A percentile compares a stretch with the other conserved stretches of the same genome.
phyloP scores from a whole-genome alignment of 208 protist genomes.

The Trypanosoma cruzi region DNA sequence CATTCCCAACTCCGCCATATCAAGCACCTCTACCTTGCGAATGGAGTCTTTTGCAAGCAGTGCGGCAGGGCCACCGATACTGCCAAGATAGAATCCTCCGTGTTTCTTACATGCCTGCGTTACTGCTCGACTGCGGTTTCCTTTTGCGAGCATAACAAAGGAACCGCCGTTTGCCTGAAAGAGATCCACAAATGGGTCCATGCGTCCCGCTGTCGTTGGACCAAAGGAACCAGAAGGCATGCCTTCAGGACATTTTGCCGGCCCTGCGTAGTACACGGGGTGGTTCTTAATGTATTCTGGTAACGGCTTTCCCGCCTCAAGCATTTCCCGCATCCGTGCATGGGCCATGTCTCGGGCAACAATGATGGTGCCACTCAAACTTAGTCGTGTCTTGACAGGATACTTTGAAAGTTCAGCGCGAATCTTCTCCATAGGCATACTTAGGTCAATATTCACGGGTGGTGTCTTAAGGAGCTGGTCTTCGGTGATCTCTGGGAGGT shows the following conservation, averaged over 20 bases:
- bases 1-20: slow-evolving; percentile 93
- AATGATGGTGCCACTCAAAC: slow-evolving; percentile 95
- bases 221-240: slow-evolving; percentile 95
- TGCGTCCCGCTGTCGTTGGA: slow-evolving; percentile 96
- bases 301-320: slow-evolving; percentile 87
- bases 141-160: slow-evolving; percentile 96
- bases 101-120: slow-evolving; percentile 95
- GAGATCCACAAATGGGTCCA: slow-evolving; percentile 96
- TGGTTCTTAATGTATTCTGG: slow-evolving; percentile 96
- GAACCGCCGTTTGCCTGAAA: slow-evolving; percentile 93
- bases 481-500: slow-evolving; percentile 91
- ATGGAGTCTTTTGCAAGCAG: slow-evolving; percentile 95
- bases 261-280: slow-evolving; percentile 97
- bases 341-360: slow-evolving; percentile 98
- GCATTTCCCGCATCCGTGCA: slow-evolving; percentile 92
- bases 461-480: slow-evolving; percentile 67
- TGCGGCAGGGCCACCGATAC: slow-evolving; percentile 96
- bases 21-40: slow-evolving; percentile 93
- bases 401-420: slow-evolving; percentile 79
- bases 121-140: slow-evolving; percentile 94
- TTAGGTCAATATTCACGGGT: slow-evolving; percentile 93
- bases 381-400: slow-evolving; percentile 93
- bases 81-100: slow-evolving; percentile 97
- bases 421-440: slow-evolving; percentile 92
- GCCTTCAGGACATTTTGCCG: slow-evolving; percentile 97